Evolutionary conservation across 441 rosid genomes (phyloP), one percentile per base, ranked within the genome.

Genomic region (Metrosideros polymorpha): DNA sequence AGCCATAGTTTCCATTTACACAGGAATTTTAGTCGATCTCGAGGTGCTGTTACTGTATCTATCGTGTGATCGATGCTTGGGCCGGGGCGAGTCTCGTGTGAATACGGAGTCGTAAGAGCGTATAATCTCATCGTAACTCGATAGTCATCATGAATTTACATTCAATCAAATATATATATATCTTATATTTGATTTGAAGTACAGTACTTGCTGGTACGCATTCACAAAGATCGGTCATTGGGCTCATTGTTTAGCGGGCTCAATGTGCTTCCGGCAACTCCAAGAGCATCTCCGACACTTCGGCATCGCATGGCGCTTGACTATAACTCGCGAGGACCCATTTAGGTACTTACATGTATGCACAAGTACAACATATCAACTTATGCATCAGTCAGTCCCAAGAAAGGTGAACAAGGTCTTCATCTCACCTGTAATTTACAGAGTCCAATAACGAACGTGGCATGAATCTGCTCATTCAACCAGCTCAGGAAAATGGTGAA

Each of bases 51-150:
- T 59, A 29, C 2, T 2, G 2, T 61, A 15, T 61, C 12, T 17
- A 8, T 63, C 24, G 1, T 8, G 6, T 17, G 76, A 63, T 66
- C 8, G 2, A 0, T 10, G 3, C 3, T 4, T 35, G 79, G 35
- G 1, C 8, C 3, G 2, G 15, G 8, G 0, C 1, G 0, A 35
- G 14, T 19, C 14, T 66, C n/a, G 0, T 35, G 13, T 5, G 0
- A 19, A 9, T 5, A 19, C 1, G 2, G 19, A 66, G 8, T 35
- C 1, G 35, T 35, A 12, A 6, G 7, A 66, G 2, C 14, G 13
- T 35, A 32, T 10, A 6, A 22, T 66, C 8, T 19, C 15, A 1
- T 22, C 32, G 0, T 12, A 32, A 35, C 24, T 0, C 4, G 2
- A 32, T 66, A 1, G 12, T 2, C 10, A 35, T 8, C 45, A 35